Evolutionary conservation across 2,329 filamentous ascomycete species (phyloP).

Genomic region (Venturia carpophila): DNA sequence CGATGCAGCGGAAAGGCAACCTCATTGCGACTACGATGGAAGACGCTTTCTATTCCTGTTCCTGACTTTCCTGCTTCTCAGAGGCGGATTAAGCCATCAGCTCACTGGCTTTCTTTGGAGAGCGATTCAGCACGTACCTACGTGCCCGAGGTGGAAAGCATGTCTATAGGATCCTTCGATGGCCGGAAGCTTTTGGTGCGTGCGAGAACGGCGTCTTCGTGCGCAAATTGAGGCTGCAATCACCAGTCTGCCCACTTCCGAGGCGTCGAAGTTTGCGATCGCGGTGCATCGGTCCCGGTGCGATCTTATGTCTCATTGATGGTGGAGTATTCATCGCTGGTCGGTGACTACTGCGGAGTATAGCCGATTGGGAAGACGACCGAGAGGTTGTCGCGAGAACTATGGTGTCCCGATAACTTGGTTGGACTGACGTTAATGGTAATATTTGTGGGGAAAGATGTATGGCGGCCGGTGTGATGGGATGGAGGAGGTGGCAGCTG

Average conservation of each 20-base stretch:
- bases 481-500: background rate
- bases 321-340: background rate
- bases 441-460: background rate
- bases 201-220: background rate
- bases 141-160: background rate
- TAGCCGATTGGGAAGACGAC: background rate
- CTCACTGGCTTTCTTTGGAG: background rate
- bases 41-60: background rate
- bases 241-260: background rate
- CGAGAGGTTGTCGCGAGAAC: background rate
- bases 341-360: background rate
- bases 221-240: background rate
- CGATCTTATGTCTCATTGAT: background rate
- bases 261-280: background rate
- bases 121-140: background rate
- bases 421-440: background rate
- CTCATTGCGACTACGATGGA: background rate
- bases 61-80: background rate
- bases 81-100: background rate
- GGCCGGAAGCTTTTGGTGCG: background rate
- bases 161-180: background rate
- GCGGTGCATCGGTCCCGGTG: background rate
- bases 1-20: background rate
- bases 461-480: background rate
- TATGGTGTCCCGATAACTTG: background rate